Evolutionary conservation across 257 asterid genomes (phyloP).

Genomic region (Fraxinus anomala): DNA sequence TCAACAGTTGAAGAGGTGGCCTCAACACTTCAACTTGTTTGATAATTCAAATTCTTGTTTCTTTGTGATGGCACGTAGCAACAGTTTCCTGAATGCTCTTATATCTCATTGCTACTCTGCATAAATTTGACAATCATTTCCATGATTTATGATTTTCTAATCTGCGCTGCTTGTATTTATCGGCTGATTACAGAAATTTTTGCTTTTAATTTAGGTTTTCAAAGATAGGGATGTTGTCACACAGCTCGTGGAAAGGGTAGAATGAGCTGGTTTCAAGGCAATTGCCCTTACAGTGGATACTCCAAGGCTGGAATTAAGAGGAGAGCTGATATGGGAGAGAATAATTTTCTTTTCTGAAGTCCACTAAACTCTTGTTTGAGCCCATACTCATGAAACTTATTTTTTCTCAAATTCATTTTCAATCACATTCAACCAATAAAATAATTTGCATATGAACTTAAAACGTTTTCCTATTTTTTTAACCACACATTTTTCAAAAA

Average conservation of each 20-base stretch:
- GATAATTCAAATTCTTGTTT: slow-evolving; percentile 9
- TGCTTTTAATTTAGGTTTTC: slow-evolving; percentile 45
- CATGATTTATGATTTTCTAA: neutral
- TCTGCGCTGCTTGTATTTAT: neutral
- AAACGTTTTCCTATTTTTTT: too few species aligned
- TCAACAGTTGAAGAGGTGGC: slow-evolving; percentile 79
- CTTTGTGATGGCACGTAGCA: neutral
- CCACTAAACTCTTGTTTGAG: too few species aligned
- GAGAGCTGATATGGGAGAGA: slow-evolving; percentile 57
- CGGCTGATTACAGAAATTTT: slow-evolving; percentile 18
- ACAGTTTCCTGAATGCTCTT: neutral
- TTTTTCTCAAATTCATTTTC: too few species aligned
- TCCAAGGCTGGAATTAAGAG: slow-evolving; percentile 83
- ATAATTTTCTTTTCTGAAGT: neutral
- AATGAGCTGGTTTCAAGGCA: slow-evolving; percentile 73
- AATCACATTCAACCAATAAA: too few species aligned
- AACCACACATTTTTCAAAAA: too few species aligned
- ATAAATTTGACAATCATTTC: neutral
- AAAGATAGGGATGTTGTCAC: slow-evolving; percentile 60
- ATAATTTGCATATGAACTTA: too few species aligned
- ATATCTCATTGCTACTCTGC: slow-evolving; percentile 2
- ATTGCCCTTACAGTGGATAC: slow-evolving; percentile 81
- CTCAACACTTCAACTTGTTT: slow-evolving; percentile 34
- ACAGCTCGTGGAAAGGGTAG: slow-evolving; percentile 73
- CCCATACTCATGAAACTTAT: too few species aligned